These are phyloP conservation scores for Citrus cavaleriei DNA, from an alignment of 345 rosid species.

Conservation along the genomic window DNA sequence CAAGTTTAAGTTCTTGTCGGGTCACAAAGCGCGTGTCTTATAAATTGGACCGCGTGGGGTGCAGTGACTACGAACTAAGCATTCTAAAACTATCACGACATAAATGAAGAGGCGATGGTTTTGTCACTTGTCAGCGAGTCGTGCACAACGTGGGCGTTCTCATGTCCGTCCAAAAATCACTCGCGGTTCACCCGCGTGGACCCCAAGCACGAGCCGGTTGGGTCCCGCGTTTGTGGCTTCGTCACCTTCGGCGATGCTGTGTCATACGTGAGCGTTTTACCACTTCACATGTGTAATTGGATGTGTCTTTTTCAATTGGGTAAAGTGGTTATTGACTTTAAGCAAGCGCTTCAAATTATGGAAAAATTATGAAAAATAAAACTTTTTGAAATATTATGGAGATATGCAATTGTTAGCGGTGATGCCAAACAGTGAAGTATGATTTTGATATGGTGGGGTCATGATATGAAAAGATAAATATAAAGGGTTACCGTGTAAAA, in stretches of 20 bases:
- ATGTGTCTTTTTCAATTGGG: not conserved
- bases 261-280: not conserved
- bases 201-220: not conserved
- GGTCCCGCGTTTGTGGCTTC: not conserved
- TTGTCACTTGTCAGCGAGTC: not conserved
- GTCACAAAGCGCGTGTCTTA: not conserved
- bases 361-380: too few species aligned
- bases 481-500: rapidly evolving
- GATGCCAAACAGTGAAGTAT: not conserved
- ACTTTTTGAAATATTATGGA: not conserved
- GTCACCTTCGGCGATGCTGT: too few species aligned
- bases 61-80: not conserved
- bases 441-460: not conserved
- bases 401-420: not conserved
- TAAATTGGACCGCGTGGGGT: not conserved
- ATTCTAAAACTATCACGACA: too few species aligned
- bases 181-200: conserved; percentile 9
- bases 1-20: conserved; percentile 12
- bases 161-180: conserved; percentile 16
- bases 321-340: not conserved
- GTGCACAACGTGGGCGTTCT: not conserved
- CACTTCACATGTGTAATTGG: not conserved
- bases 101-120: not conserved
- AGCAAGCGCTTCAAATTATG: too few species aligned
- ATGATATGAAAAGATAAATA: too few species aligned